phyloP scores from a whole-genome alignment of 2,329 filamentous ascomycete species.

The Podosphaera fusca region DNA sequence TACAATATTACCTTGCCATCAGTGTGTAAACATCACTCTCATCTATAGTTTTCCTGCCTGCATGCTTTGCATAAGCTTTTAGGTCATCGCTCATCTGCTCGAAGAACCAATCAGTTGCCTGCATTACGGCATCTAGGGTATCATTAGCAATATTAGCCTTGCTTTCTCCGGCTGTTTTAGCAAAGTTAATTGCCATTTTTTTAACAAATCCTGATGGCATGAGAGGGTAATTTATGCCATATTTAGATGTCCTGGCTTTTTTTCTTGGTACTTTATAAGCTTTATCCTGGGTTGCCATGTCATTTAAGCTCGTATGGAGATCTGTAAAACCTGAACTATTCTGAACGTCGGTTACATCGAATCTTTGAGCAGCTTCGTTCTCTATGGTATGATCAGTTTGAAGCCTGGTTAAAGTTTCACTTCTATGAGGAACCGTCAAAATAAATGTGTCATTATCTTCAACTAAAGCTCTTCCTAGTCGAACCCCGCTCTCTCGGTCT shows the following conservation, averaged over 20 bases:
- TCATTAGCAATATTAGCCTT: slow-evolving; percentile 52
- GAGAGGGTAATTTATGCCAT: slow-evolving; percentile 55
- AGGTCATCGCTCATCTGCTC: slow-evolving; percentile 68
- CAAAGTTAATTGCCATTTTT: slow-evolving; percentile 45
- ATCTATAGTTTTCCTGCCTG: slow-evolving; percentile 63
- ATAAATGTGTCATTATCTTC: slow-evolving; percentile 17
- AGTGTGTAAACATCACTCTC: slow-evolving; percentile 62
- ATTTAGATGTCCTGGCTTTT: slow-evolving; percentile 36
- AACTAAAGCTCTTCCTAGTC: slow-evolving; percentile 7
- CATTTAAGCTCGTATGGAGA: slow-evolving; percentile 7
- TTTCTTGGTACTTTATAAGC: slow-evolving; percentile 17
- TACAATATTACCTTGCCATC: slow-evolving; percentile 49
- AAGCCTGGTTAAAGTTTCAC: slow-evolving; percentile 2
- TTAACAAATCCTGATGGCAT: slow-evolving; percentile 55
- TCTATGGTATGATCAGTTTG: background rate
- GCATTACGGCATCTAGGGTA: slow-evolving; percentile 48
- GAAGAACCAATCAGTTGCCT: slow-evolving; percentile 79
- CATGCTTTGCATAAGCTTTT: slow-evolving; percentile 57
- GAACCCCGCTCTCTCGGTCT: slow-evolving; percentile 13
- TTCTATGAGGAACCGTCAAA: slow-evolving; percentile 14
- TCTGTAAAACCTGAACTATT: slow-evolving; percentile 6
- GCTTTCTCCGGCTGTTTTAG: slow-evolving; percentile 38
- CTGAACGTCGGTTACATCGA: background rate
- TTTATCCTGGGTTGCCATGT: slow-evolving; percentile 5
- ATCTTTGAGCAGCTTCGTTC: background rate